Evolutionary conservation across 345 rosid species (phyloP).

Genomic region (Syzygium aqueum): DNA sequence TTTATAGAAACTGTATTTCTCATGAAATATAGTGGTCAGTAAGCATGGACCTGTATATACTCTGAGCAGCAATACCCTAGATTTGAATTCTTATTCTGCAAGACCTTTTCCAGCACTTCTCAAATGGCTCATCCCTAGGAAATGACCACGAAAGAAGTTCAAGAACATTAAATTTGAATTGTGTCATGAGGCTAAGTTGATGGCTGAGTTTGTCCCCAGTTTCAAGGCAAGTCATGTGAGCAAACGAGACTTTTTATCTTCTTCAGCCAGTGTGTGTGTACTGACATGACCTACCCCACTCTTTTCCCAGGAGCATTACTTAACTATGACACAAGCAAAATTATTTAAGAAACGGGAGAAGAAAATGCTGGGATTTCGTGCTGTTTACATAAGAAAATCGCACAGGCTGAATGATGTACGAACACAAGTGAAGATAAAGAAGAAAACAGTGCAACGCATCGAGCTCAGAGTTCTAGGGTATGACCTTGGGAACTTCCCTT

Average conservation of each 20-base stretch:
- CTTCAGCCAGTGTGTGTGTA: neutral
- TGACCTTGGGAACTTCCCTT: conserved; percentile 19
- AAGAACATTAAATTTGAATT: neutral
- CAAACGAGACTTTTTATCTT: neutral
- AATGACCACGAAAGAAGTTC: neutral
- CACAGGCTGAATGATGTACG: neutral
- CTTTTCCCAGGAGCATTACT: neutral
- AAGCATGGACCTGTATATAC: neutral
- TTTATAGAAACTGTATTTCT: neutral
- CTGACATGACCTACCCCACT: neutral
- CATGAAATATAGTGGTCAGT: neutral
- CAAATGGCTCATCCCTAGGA: neutral
- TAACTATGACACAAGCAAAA: neutral
- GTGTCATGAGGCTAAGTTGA: neutral
- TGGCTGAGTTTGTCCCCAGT: neutral
- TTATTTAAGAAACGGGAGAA: neutral
- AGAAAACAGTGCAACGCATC: neutral
- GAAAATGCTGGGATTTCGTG: neutral
- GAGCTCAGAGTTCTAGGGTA: conserved; percentile 14
- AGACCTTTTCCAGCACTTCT: neutral
- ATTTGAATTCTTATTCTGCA: neutral
- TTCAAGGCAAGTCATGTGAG: neutral
- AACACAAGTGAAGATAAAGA: neutral
- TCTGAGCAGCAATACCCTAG: neutral
- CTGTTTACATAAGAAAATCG: neutral